Percentiles rank a stretch among this genome's conserved stretches.
Conservation (phyloP, 495 filamentous ascomycete species). For the Aspergillus biplanus region DNA sequence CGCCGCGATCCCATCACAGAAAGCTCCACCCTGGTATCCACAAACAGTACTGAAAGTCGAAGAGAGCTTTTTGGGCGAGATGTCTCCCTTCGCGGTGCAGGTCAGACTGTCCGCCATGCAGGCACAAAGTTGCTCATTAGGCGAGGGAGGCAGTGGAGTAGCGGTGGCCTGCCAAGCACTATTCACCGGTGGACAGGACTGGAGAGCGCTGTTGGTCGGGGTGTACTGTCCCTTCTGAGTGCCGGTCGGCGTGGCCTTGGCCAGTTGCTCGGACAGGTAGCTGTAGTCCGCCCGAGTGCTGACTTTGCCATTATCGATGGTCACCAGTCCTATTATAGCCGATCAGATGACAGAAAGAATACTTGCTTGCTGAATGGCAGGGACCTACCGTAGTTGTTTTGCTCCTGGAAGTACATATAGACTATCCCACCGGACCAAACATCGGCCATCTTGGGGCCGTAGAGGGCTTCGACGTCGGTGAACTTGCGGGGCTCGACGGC, state of each 20-base stretch:
- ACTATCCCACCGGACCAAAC: conserved; percentile 93
- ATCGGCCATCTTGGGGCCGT: conserved; percentile 74
- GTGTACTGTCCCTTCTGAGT: conserved; percentile 65
- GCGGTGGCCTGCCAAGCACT: conserved; percentile 68
- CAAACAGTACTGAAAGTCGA: conserved; percentile 78
- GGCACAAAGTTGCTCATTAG: conserved; percentile 72
- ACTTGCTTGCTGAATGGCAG: conserved; percentile 9
- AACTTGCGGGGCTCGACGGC: conserved; percentile 73
- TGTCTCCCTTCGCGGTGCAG: conserved; percentile 61
- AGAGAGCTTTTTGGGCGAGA: conserved; percentile 57
- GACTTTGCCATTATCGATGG: conserved; percentile 55
- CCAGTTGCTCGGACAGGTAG: conserved; percentile 69
- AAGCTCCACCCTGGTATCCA: conserved; percentile 44
- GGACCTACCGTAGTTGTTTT: conserved; percentile 75
- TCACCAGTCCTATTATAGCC: conserved; percentile 59
- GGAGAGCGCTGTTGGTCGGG: conserved; percentile 70
- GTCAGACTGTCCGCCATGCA: conserved; percentile 76
- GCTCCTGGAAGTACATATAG: conserved; percentile 94
- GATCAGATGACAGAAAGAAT: not conserved
- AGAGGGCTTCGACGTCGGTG: conserved; percentile 79
- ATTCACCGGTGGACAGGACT: conserved; percentile 67
- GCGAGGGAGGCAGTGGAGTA: conserved; percentile 73
- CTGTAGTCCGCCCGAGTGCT: conserved; percentile 70
- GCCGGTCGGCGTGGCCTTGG: conserved; percentile 63
- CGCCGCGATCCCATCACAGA: conserved; percentile 72